Base-by-base conservation (phyloP, 106 monocot species). In the Chionographis japonica region DNA sequence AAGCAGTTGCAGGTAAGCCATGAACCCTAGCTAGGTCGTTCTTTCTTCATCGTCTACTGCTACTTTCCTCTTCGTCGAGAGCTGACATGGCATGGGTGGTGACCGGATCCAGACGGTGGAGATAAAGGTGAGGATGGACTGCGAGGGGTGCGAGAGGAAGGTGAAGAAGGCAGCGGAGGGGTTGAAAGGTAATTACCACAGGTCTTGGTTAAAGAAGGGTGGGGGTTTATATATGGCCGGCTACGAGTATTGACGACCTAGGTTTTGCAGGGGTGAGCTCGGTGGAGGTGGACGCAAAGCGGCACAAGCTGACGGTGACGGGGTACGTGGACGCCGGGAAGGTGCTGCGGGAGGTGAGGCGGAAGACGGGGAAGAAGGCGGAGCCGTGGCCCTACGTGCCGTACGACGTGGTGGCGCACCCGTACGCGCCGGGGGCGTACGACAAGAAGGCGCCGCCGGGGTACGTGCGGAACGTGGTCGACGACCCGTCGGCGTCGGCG, bases 301-400 rank as follows among this genome's bases (percentile, higher is more conserved):
- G 61, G 75, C 39, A 68, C 68, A 75, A 75, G 75, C 75, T 75
- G 37, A 68, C 75, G 13, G 68, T 75, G 52, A 62, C 59, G 18
- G 75, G 75, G 4, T 75, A 68, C 61, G 75, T 75, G 38, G 54
- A 67, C 11, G 67, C 75, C 3, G 20, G 4, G 14, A 75, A 75
- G 61, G 61, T 75, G 68, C 8, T 75, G 56, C 27, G 27, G 27
- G 60, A 51, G 61, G 75, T 75, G 68, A 4, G 3, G 37, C 7
- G 75, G 52, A 68, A 68, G 75, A 68, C 75, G 42, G 60, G 68
- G 40, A 75, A 75, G 75, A 68, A 54, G 68, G 75, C 61, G 37
- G 68, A 75, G 75, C 36, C 61, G 43, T 75, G 75, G 75, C 75
- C 75, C 7, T 75, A 60, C 68, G 60, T 75, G 20, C 75, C 75